Percentiles rank a stretch among this genome's conserved stretches.
Conservation (phyloP, 495 filamentous ascomycete species). For the Penicillium coffeae region DNA sequence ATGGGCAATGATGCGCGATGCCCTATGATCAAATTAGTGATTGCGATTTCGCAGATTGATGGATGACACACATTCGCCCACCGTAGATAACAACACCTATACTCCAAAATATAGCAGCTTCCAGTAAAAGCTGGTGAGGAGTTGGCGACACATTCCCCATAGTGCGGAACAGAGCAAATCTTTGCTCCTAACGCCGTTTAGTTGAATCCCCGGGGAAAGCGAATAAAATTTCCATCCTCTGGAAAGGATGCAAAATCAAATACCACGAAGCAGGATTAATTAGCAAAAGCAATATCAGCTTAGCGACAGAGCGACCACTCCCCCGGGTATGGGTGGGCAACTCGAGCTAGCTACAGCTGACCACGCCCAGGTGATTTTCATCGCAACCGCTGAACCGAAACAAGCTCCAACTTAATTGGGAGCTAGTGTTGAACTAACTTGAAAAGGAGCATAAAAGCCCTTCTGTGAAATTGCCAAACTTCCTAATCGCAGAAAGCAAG, state of each 20-base stretch:
- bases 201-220: neutral
- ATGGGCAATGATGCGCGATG: constrained; percentile 29
- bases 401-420: neutral
- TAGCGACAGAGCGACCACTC: too few species aligned
- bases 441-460: neutral
- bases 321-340: neutral
- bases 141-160: constrained; percentile 36
- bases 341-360: neutral
- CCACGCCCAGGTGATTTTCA: neutral
- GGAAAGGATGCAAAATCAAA: neutral
- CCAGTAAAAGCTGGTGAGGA: constrained; percentile 29
- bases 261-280: too few species aligned
- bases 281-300: too few species aligned
- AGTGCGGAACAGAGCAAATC: constrained; percentile 7
- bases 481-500: constrained; percentile 19
- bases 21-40: constrained; percentile 16
- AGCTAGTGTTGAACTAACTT: neutral
- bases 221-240: neutral
- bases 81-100: constrained; percentile 30
- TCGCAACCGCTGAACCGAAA: neutral
- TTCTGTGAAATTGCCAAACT: neutral
- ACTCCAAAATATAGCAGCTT: constrained; percentile 33
- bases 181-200: neutral
- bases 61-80: constrained; percentile 27
- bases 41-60: neutral